Percentiles rank a stretch among this genome's conserved stretches.
Evolutionary conservation across 371 early-diverging fungal genomes (phyloP).

Genomic region (Mucor piriformis): DNA sequence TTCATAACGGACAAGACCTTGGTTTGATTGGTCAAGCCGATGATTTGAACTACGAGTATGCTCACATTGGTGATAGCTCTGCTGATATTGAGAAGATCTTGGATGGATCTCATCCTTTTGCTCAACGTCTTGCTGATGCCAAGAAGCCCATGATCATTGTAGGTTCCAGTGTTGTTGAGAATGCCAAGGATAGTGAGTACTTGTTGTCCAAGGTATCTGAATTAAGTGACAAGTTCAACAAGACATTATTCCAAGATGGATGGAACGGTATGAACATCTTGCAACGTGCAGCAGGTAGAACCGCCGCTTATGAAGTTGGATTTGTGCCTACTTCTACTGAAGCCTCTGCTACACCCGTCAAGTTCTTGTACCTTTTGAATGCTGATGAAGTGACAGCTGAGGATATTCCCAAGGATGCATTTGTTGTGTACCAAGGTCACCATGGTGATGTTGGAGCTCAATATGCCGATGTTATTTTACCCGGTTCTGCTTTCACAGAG

Average conservation of each 20-base stretch:
- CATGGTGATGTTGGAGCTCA: slow-evolving; percentile 97
- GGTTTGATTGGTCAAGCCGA: slow-evolving; percentile 80
- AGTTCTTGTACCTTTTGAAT: slow-evolving; percentile 90
- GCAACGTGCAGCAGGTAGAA: slow-evolving; percentile 86
- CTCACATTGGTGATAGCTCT: slow-evolving; percentile 77
- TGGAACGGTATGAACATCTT: slow-evolving; percentile 93
- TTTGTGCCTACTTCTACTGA: slow-evolving; percentile 67
- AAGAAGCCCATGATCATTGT: slow-evolving; percentile 92
- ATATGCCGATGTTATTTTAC: slow-evolving; percentile 94
- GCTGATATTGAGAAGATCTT: slow-evolving; percentile 74
- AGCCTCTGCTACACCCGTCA: slow-evolving; percentile 47
- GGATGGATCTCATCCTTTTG: slow-evolving; percentile 75
- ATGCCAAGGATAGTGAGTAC: slow-evolving; percentile 69
- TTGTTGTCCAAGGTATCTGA: slow-evolving; percentile 73
- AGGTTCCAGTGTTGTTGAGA: slow-evolving; percentile 83
- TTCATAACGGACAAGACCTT: slow-evolving; percentile 80
- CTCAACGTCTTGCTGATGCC: slow-evolving; percentile 76
- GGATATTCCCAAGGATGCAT: slow-evolving; percentile 88
- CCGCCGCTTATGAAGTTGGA: slow-evolving; percentile 92
- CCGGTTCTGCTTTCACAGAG: slow-evolving; percentile 97
- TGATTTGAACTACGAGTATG: slow-evolving; percentile 91
- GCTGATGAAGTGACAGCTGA: slow-evolving; percentile 83
- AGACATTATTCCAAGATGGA: slow-evolving; percentile 70
- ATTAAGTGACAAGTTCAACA: slow-evolving; percentile 69
- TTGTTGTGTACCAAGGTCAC: slow-evolving; percentile 98